Evolutionary conservation across 495 filamentous ascomycete genomes (phyloP), one percentile per base, ranked within the genome.

Genomic region (Daldinia loculata): DNA sequence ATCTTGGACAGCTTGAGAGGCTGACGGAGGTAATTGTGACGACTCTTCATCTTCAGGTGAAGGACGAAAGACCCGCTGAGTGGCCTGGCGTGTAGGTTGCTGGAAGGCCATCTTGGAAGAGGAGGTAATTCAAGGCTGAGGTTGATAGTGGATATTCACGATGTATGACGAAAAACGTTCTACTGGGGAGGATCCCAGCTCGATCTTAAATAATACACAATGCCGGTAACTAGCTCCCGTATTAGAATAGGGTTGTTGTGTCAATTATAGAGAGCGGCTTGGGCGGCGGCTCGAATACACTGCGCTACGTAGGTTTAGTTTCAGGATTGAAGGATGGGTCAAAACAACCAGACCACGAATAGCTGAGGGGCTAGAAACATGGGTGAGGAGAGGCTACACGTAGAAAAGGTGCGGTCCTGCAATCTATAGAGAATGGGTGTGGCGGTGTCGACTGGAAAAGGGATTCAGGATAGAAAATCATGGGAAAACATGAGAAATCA

Each of bases 51-150:
- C 84, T 12, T 86, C 77, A 7, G 82, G 69, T n/a, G 84, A 79
- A 75, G 84, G 84, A 30, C 86, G 84, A 29, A 83, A 82, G 72
- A 86, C 84, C 61, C 89, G 89, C 48, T 85, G 88, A 30, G 83
- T 76, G 65, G 86, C 83, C 51, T 87, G 87, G 69, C 88, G 89
- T 50, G 86, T 87, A 67, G 93, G 89, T 71, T 93, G 89, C 36
- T 90, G 92, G 78, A 97, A 95, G 4, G 94, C 94, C 94, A 97
- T 97, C 1, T 26, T 61, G 55, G 5, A 38, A 69, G 51, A 77
- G 56, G n/a, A 26, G 63, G 38, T 14, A 36, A 36, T 36, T 69
- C 60, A 48, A 36, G 67, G 38, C 52, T 29, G 56, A 55, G 59
- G 56, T 55, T 41, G 70, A 64, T 56, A 39, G 30, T 50, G 48